Evolutionary conservation across 331 rosid genomes (phyloP).

Genomic region (Rosa hybrid): DNA sequence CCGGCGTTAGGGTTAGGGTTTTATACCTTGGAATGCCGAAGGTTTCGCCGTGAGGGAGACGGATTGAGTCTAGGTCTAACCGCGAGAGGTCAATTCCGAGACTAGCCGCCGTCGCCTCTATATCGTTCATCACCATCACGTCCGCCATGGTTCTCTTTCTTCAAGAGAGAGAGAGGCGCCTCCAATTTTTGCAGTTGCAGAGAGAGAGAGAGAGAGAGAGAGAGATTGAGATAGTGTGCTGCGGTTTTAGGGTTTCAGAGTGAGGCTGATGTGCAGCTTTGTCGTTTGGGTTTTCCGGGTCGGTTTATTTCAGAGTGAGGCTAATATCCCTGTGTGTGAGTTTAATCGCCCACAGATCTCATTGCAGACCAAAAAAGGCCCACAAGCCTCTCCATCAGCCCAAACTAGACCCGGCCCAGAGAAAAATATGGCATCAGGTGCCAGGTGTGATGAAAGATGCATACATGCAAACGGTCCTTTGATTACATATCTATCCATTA

Average conservation of each 20-base stretch:
- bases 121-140: slow-evolving; percentile 57
- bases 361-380: too few relatives aligned
- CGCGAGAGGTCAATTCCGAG: slow-evolving; percentile 64
- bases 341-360: too few relatives aligned
- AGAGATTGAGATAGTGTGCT: background rate
- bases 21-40: slow-evolving; percentile 64
- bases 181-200: background rate
- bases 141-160: slow-evolving; percentile 49
- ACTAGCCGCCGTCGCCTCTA: slow-evolving; percentile 61
- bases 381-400: too few relatives aligned
- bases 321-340: too few relatives aligned
- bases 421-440: too few relatives aligned
- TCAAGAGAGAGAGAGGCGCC: background rate
- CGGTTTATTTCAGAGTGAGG: background rate
- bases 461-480: too few relatives aligned
- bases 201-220: too few relatives aligned
- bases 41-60: slow-evolving; percentile 58
- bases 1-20: background rate
- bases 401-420: too few relatives aligned
- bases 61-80: slow-evolving; percentile 63
- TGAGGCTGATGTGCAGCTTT: background rate
- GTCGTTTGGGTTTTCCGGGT: background rate
- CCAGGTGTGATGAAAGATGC: too few relatives aligned
- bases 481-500: too few relatives aligned
- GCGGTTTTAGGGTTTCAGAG: slow-evolving; percentile 7